These are phyloP conservation scores for Drechslera avenae DNA, from an alignment of 2,329 filamentous ascomycete genomes.

Conservation along the genomic window DNA sequence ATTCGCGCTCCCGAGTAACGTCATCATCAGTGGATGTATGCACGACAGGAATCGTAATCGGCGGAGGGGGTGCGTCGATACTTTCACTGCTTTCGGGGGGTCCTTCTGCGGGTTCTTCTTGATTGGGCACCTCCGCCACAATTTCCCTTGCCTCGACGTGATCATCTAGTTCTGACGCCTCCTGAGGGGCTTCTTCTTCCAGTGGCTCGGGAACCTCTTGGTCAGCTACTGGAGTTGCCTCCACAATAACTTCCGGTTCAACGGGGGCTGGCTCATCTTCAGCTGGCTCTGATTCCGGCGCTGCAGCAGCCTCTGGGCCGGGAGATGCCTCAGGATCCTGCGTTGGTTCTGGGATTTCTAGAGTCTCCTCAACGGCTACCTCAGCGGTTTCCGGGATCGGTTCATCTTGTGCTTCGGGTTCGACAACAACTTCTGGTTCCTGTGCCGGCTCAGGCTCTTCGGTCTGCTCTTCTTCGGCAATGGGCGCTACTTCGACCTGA, in stretches of 20 bases:
- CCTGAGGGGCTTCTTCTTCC: background rate
- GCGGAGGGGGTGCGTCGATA: background rate
- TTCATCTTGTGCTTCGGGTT: background rate
- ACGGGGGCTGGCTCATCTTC: background rate
- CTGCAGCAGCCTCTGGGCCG: background rate
- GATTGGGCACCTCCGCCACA: background rate
- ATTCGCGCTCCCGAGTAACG: conserved; percentile 28
- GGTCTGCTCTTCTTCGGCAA: background rate
- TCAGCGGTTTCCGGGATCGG: background rate
- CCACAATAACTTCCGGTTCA: background rate
- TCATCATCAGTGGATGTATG: conserved; percentile 3
- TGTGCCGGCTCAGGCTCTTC: conserved; percentile 7
- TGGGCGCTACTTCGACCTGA: background rate
- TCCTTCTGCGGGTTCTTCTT: conserved; percentile 2
- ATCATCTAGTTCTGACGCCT: background rate
- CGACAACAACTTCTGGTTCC: background rate
- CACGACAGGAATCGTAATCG: background rate
- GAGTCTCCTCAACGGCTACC: background rate
- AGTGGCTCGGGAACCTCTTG: background rate
- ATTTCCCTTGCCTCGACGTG: conserved; percentile 2
- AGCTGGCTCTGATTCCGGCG: background rate
- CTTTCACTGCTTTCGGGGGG: conserved; percentile 4
- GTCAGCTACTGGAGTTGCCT: background rate
- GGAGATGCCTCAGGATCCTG: background rate
- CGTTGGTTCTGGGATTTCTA: background rate